Conservation (phyloP, 352 stramenopile species). For the Pythium volutum region DNA sequence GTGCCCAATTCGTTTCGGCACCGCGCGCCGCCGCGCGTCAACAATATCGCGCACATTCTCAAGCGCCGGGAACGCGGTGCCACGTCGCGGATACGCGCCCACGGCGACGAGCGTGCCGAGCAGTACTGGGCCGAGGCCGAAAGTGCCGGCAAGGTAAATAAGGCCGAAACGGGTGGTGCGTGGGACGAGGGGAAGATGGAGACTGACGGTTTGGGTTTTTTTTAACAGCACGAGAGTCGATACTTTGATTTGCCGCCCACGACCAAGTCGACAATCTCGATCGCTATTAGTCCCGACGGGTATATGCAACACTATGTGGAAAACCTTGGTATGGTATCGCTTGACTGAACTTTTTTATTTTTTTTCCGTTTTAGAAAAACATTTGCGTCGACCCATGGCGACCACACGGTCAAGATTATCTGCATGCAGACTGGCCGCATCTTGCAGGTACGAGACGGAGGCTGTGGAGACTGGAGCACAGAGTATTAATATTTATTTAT, state of each 20-base stretch:
- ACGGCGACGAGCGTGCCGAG: slow-evolving; percentile 52
- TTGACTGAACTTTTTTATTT: neutral
- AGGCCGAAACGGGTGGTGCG: too few relatives aligned
- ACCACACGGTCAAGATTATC: slow-evolving; percentile 99
- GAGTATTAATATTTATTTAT: neutral
- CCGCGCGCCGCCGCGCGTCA: slow-evolving; percentile 36
- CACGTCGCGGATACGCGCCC: slow-evolving; percentile 37
- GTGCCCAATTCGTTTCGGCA: slow-evolving; percentile 76
- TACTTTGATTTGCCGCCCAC: slow-evolving; percentile 85
- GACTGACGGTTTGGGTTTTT: too few relatives aligned
- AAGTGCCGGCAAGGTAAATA: slow-evolving; percentile 61
- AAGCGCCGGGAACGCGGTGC: slow-evolving; percentile 52
- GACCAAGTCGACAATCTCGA: slow-evolving; percentile 87
- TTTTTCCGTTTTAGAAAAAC: slow-evolving; percentile 49
- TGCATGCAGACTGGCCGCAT: slow-evolving; percentile 87
- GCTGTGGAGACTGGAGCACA: neutral
- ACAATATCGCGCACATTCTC: slow-evolving; percentile 70
- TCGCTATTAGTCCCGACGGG: slow-evolving; percentile 84
- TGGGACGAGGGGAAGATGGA: too few relatives aligned
- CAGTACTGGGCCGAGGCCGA: slow-evolving; percentile 81
- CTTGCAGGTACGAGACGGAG: slow-evolving; percentile 50
- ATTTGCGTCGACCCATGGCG: slow-evolving; percentile 97
- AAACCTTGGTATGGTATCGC: too few relatives aligned
- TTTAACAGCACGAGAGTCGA: slow-evolving; percentile 64
- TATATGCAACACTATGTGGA: slow-evolving; percentile 16